phyloP scores from a whole-genome alignment of 2,329 filamentous ascomycete genomes.

The Colletotrichum noveboracense region DNA sequence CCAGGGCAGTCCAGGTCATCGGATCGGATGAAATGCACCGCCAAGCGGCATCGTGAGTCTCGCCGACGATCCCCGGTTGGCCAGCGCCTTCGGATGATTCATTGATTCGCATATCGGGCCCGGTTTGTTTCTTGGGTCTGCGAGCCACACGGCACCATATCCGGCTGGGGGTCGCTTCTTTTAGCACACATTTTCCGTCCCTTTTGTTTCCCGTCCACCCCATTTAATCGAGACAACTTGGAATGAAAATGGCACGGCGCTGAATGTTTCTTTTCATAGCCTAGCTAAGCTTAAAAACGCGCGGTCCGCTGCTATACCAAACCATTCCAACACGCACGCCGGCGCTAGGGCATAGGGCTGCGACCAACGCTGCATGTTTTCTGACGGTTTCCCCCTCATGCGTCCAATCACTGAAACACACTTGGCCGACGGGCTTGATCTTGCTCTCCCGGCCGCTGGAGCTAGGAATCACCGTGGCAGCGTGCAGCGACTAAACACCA shows the following conservation, averaged over 20 bases:
- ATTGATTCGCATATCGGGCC: neutral
- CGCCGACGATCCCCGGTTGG: neutral
- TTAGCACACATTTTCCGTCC: neutral
- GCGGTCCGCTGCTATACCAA: neutral
- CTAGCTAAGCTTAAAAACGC: conserved; percentile 1
- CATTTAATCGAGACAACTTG: neutral
- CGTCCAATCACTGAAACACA: conserved; percentile 14
- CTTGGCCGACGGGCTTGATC: neutral
- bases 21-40: conserved; percentile 15
- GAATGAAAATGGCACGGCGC: neutral
- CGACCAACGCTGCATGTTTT: conserved; percentile 3
- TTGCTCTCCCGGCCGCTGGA: neutral
- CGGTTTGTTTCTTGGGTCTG: neutral
- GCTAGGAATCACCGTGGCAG: neutral
- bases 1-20: neutral
- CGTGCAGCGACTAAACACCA: neutral
- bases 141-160: neutral
- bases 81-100: neutral
- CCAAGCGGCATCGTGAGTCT: conserved; percentile 4
- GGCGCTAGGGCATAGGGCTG: conserved; percentile 5
- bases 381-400: neutral
- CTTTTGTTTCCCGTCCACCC: neutral
- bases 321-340: neutral
- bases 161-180: neutral
- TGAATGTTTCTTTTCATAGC: neutral